Evolutionary conservation across 2,329 filamentous ascomycete genomes (phyloP).

Genomic region (Arthrinium puccinioides): DNA sequence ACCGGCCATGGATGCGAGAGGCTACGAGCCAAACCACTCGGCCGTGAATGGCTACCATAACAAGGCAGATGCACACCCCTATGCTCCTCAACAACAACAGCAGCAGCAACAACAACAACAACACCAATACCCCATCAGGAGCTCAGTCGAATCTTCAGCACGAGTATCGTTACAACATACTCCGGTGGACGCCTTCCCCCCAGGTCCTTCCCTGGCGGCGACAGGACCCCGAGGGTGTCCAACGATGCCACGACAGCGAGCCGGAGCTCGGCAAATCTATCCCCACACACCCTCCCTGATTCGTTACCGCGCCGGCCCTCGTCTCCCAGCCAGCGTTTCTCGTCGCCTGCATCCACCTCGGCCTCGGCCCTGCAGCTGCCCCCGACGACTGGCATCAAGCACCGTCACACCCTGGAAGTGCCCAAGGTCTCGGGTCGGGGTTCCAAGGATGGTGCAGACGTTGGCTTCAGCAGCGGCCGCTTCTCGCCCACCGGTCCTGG

Average conservation of each 20-base stretch:
- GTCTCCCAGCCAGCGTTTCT: constrained; percentile 5
- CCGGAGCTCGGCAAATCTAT: constrained; percentile 12
- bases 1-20: too few species aligned
- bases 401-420: constrained; percentile 84
- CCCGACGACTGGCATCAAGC: constrained; percentile 56
- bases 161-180: constrained; percentile 23
- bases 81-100: constrained; percentile 7
- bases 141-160: constrained; percentile 25
- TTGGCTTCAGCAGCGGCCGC: constrained; percentile 63
- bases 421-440: constrained; percentile 62
- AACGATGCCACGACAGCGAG: constrained; percentile 9
- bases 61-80: neutral
- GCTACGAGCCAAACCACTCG: too few species aligned
- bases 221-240: constrained; percentile 12
- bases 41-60: too few species aligned
- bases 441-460: constrained; percentile 68
- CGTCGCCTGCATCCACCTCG: constrained; percentile 27
- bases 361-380: constrained; percentile 40
- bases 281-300: constrained; percentile 3
- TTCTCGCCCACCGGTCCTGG: constrained; percentile 65
- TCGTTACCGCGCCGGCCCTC: neutral
- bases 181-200: constrained; percentile 21
- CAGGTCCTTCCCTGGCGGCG: constrained; percentile 21
- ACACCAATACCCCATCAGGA: constrained; percentile 19
- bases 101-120: constrained; percentile 25